phyloP scores from a whole-genome alignment of 768 basidiomycete species.

The Pisolithus marmoratus region DNA sequence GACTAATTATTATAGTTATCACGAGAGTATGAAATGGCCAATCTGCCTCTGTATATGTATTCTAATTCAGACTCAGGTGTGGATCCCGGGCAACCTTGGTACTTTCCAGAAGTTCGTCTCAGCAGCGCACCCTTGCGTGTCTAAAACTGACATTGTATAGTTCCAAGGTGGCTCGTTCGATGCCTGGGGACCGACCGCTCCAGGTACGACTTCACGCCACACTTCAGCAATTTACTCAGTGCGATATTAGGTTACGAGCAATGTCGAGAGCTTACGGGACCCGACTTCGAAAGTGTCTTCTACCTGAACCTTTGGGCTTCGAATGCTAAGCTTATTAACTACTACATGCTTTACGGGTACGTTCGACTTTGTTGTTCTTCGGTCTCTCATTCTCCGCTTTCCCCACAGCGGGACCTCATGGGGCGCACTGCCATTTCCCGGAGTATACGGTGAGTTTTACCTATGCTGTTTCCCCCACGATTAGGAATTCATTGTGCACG shows the following conservation, averaged over 20 bases:
- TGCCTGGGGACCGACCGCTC: constrained; percentile 72
- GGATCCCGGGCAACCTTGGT: constrained; percentile 54
- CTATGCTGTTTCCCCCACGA: background rate
- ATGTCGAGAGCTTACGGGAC: constrained; percentile 62
- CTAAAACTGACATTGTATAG: constrained; percentile 26
- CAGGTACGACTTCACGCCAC: constrained; percentile 35
- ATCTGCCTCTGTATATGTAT: background rate
- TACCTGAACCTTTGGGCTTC: constrained; percentile 73
- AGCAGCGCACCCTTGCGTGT: background rate
- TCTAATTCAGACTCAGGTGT: constrained; percentile 33
- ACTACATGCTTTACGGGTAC: constrained; percentile 83
- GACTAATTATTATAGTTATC: constrained; percentile 61
- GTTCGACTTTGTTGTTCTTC: constrained; percentile 2
- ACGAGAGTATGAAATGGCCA: constrained; percentile 27
- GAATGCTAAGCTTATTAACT: constrained; percentile 77
- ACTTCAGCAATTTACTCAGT: constrained; percentile 1
- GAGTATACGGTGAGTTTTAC: constrained; percentile 49
- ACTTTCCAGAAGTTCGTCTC: constrained; percentile 58
- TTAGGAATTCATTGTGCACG: constrained; percentile 1
- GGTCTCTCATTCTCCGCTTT: background rate
- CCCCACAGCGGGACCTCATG: constrained; percentile 70
- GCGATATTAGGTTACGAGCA: constrained; percentile 47
- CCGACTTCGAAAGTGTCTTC: constrained; percentile 75
- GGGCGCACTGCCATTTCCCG: constrained; percentile 76
- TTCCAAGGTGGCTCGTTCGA: constrained; percentile 78